Conservation (phyloP, 352 stramenopile genomes). For the Phytophthora pinifolia region DNA sequence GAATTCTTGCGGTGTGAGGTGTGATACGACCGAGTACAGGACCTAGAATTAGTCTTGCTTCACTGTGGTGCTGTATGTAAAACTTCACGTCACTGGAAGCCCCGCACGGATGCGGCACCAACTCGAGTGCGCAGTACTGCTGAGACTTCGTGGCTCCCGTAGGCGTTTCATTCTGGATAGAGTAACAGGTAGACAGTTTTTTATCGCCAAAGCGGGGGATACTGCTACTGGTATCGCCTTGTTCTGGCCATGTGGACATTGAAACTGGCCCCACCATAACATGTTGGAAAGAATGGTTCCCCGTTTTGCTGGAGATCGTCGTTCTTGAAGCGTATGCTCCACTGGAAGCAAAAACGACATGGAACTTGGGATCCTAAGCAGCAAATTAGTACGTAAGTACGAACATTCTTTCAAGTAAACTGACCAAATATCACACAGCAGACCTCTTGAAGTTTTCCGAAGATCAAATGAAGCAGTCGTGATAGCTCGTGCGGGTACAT, state of each 20-base stretch:
- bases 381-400: neutral
- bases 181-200: slow-evolving; percentile 4
- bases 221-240: neutral
- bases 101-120: slow-evolving; percentile 47
- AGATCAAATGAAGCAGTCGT: slow-evolving; percentile 39
- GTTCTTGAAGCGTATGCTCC: slow-evolving; percentile 33
- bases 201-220: neutral
- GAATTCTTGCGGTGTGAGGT: slow-evolving; percentile 48
- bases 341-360: slow-evolving; percentile 46
- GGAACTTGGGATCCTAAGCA: slow-evolving; percentile 35
- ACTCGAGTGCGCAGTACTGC: slow-evolving; percentile 52
- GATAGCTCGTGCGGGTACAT: slow-evolving; percentile 43
- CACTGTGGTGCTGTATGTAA: slow-evolving; percentile 34
- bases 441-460: slow-evolving; percentile 36
- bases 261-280: slow-evolving; percentile 51
- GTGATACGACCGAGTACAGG: slow-evolving; percentile 67
- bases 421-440: no score
- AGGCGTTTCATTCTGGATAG: slow-evolving; percentile 31
- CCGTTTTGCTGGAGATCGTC: slow-evolving; percentile 35
- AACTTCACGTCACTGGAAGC: slow-evolving; percentile 36
- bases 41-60: slow-evolving; percentile 51
- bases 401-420: neutral
- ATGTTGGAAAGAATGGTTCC: slow-evolving; percentile 41
- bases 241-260: neutral
- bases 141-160: slow-evolving; percentile 8